These are phyloP conservation scores for Penicillium goetzii DNA, from an alignment of 495 filamentous ascomycete genomes.

Conservation along the genomic window DNA sequence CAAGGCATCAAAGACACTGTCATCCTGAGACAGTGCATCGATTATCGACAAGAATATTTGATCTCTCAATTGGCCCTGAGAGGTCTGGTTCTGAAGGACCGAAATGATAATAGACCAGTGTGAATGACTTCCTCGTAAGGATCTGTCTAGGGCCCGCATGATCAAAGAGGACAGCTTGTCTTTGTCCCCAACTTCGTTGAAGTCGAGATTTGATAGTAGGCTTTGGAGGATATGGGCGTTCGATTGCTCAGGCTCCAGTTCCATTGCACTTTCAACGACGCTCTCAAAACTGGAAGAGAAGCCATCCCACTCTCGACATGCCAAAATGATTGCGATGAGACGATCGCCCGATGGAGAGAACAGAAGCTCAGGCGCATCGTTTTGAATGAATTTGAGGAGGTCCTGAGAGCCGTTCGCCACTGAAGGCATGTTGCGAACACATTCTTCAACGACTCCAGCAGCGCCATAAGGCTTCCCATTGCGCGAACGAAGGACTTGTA, in stretches of 20 bases:
- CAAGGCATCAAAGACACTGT: constrained; percentile 38
- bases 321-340: constrained; percentile 45
- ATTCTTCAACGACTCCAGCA: constrained; percentile 63
- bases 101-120: constrained; percentile 52
- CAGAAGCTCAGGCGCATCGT: constrained; percentile 54
- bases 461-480: constrained; percentile 86
- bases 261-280: constrained; percentile 42
- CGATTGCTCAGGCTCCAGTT: constrained; percentile 43
- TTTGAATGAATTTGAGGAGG: constrained; percentile 48
- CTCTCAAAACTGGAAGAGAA: constrained; percentile 46
- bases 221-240: constrained; percentile 46
- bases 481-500: constrained; percentile 55
- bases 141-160: constrained; percentile 40
- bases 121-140: constrained; percentile 42
- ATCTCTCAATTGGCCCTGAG: constrained; percentile 46
- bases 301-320: constrained; percentile 46
- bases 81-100: constrained; percentile 49
- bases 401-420: constrained; percentile 39
- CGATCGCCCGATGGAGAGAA: constrained; percentile 58
- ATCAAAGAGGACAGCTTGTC: constrained; percentile 41
- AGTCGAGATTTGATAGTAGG: constrained; percentile 45
- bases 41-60: constrained; percentile 46
- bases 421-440: constrained; percentile 47
- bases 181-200: constrained; percentile 42
- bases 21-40: constrained; percentile 41